A percentile compares a stretch with the other conserved stretches of the same genome.
Conservation (phyloP, 345 rosid species). For the Eucalyptus curtisii region DNA sequence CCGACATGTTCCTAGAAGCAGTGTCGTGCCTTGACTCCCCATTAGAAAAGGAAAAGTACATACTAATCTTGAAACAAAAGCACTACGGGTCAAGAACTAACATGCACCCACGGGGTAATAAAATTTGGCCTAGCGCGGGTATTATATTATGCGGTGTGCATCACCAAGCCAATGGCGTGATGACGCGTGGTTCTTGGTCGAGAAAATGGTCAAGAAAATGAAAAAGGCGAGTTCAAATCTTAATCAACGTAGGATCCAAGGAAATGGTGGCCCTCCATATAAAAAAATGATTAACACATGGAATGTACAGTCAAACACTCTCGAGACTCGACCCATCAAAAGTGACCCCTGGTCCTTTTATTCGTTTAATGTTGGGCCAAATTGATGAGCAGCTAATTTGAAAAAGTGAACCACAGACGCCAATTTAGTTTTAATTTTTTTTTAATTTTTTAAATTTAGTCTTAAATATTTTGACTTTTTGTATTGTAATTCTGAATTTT, state of each 20-base stretch:
- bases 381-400: neutral
- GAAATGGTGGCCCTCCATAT: neutral
- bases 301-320: neutral
- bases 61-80: neutral
- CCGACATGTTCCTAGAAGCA: neutral
- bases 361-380: neutral
- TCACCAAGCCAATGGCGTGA: neutral
- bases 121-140: neutral
- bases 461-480: too few relatives aligned
- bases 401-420: accelerated
- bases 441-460: accelerated
- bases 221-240: neutral
- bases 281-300: neutral
- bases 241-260: neutral
- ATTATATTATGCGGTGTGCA: neutral
- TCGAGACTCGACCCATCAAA: neutral
- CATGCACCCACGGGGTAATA: neutral
- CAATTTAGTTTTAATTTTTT: too few relatives aligned
- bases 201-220: neutral
- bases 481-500: accelerated
- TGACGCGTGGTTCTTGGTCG: neutral
- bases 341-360: neutral
- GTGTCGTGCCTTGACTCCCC: neutral
- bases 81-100: neutral
- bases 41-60: neutral